Base-by-base conservation (phyloP, 305 asterid species). In the Stenogyne calaminthoides region DNA sequence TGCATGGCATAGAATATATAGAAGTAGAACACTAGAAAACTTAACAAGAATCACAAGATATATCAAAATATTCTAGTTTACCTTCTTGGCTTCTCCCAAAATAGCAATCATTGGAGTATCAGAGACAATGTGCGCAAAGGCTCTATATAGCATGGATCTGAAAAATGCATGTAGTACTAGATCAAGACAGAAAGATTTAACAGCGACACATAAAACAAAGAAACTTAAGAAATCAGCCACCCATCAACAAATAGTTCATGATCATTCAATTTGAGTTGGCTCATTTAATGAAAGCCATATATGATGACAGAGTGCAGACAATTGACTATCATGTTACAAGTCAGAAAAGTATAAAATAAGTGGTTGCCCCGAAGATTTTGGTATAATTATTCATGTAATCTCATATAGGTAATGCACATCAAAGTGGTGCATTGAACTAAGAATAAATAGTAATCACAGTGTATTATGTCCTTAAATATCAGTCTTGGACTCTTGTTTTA, bases 111-210 rank as follows among this genome's bases (percentile, higher is more conserved):
- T 78, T 18, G 99, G 99, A 79, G 97, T 78, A 81, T 87, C 87
- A n/a, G 88, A 81, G 44, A 90, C 83, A 73, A 95, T 74, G 71
- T 95, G 94, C 19, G 96, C 93, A 77, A 87, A 76, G 54, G 96
- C 92, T 76, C 91, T 83, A 74, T 81, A 83, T 32, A 90, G 88
- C 93, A 95, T 88, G 64, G 85, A 84, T 81, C 99, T 94, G 91
- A 74, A 74, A 20, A 80, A 77, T 39, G 65, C 58, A 83, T 39
- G 49, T 71, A 47, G 46, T 65, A 61, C 60, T 57, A 29, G 60
- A 75, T 76, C 73, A 76, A 76, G 29, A 74, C 79, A 54, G 49
- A 67, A 55, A 75, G 22, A 57, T 47, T 55, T 56, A 27, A 56
- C 69, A 25, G 49, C 67, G 32, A 39, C 15, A 75, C 37, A 62